These are phyloP conservation scores for Trichoderma asperellum DNA, from an alignment of 2,329 filamentous ascomycete genomes.

Conservation along the genomic window DNA sequence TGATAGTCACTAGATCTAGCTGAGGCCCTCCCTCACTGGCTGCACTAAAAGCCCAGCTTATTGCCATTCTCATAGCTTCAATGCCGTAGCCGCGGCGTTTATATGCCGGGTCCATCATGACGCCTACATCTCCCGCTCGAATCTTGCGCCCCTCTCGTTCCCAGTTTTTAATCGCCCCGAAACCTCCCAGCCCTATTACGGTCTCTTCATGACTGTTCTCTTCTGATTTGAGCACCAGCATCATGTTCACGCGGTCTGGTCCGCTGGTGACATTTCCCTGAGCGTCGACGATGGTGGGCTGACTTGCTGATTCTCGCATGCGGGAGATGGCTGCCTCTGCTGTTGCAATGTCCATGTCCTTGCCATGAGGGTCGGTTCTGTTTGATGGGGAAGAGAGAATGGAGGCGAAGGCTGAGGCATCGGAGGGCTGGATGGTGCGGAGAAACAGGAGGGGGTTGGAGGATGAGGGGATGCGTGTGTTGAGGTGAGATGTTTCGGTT, in stretches of 20 bases:
- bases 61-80: slow-evolving; percentile 31
- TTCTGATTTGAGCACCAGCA: slow-evolving; percentile 31
- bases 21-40: slow-evolving; percentile 35
- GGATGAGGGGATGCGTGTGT: slow-evolving; percentile 33
- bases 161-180: slow-evolving; percentile 37
- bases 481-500: slow-evolving; percentile 33
- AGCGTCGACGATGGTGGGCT: slow-evolving; percentile 32
- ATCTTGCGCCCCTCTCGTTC: slow-evolving; percentile 30
- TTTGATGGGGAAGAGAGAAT: slow-evolving; percentile 34
- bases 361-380: slow-evolving; percentile 30
- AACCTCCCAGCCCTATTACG: slow-evolving; percentile 39
- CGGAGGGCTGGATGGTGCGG: slow-evolving; percentile 34
- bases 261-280: slow-evolving; percentile 31
- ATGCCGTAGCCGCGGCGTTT: slow-evolving; percentile 20
- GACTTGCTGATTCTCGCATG: slow-evolving; percentile 36
- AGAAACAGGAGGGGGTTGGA: slow-evolving; percentile 35
- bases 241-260: slow-evolving; percentile 37
- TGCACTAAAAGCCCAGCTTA: slow-evolving; percentile 36
- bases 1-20: slow-evolving; percentile 36
- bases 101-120: slow-evolving; percentile 35
- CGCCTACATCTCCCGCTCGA: slow-evolving; percentile 37
- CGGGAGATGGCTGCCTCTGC: slow-evolving; percentile 32
- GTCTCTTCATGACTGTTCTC: slow-evolving; percentile 9
- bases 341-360: slow-evolving; percentile 28
- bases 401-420: slow-evolving; percentile 33